Evolutionary conservation across 768 basidiomycete genomes (phyloP), one percentile per base, ranked within the genome.

Genomic region (Xanthoconium stramineum): DNA sequence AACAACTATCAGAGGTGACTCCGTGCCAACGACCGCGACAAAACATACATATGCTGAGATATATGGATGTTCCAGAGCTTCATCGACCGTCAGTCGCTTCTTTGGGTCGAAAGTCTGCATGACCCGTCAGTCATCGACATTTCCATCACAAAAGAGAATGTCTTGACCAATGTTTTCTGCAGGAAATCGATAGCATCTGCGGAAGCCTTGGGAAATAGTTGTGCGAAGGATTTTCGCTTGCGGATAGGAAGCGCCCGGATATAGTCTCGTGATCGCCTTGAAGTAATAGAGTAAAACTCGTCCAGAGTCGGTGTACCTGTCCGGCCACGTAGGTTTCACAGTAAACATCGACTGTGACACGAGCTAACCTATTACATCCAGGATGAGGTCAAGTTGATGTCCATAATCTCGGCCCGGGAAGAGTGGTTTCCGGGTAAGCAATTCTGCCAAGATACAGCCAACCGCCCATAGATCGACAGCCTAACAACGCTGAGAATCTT

Each of bases 211-310:
- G 92, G 90, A 76, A 91, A 94, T 50, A 94, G 65, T 17, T 81
- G 76, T 40, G 80, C 72, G 70, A 95, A 91, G 14, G 86, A 76
- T 44, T 81, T 77, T 64, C 81, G 82, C 73, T 88, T 92, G 61
- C 87, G 82, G 65, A 94, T 91, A 44, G 91, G 91, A 55, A 95
- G 76, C 7, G 88, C 85, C 44, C 91, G 85, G 64, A 96, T 85
- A 73, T 95, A 94, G 65, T 95, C 91, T 54, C 89, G 82, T 51
- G 90, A 93, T 47, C 91, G 79, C 47, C 85, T 80, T 6, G 88
- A 89, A 2, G 90, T 92, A 71, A 95, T 94, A 37, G 89, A 84
- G 72, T 94, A 89, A 70, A 93, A 94, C 67, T 95, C 94, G 58
- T 94, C 93, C 46, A 94, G 78, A 37, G 86, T 88, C 1, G 93